Base-by-base conservation (phyloP, 2,329 filamentous ascomycete genomes). In the Sporothrix schenckii region DNA sequence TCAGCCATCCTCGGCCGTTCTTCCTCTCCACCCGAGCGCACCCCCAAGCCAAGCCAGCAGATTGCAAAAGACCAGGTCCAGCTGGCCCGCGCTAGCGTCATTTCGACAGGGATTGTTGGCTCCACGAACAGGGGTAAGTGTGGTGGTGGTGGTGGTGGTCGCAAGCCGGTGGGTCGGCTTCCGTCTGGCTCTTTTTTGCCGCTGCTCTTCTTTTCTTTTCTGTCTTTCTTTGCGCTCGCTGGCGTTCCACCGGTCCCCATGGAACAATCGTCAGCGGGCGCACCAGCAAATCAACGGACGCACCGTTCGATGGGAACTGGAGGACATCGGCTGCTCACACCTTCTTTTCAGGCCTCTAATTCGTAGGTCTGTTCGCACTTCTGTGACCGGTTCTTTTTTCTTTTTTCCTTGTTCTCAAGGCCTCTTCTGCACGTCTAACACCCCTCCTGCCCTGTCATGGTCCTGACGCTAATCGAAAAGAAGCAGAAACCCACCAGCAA, bases 51-150 rank as follows among this genome's bases (percentile, higher is more conserved):
- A 34, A 34, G 34, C 13, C 24, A 65, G 50, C 50, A 67, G 53
- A 68, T 58, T 58, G 41, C 53, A 58, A 47, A 24, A n/a, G 13
- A 30, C 27, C 63, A 50, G 60, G 39, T 47, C 61, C 13, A 50
- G 66, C 39, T 68, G 27, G 66, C 10, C 44, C 21, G 52, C 50
- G 52, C 66, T 69, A 69, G 66, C 66, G 66, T 52, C 66, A 69
- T 60, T 69, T 50, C 54, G 41, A 61, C 66, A 69, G 66, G 66
- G 53, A 41, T 47, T 13, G 41, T 47, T 39, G 27, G 50, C 52
- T 58, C 39, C 66, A 50, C 21, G 53, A 47, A 66, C 61, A 66
- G 44, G 63, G 53, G 47, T 21, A 11, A 21, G 39, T 44, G 11
- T 44, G 41, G 41, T 13, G 11, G 11, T 13, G 11, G 41, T 44